A percentile compares a stretch with the other conserved stretches of the same genome.
Conservation (phyloP, 805 yeast species). For the Yarrowia divulgata region DNA sequence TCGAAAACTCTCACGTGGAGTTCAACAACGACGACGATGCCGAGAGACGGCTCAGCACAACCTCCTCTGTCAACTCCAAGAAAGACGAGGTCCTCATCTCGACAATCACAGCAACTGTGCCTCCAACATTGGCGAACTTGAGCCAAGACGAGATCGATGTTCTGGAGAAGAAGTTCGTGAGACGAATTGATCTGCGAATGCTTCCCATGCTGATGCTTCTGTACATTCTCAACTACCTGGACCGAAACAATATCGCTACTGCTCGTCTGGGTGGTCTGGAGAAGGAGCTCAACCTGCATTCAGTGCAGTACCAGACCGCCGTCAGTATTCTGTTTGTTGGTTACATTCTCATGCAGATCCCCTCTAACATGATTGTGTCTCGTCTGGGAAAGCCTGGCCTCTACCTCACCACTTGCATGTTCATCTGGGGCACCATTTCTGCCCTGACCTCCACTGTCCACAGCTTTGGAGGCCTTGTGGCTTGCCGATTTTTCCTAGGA, state of each 20-base stretch:
- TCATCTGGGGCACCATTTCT: constrained; percentile 59
- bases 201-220: constrained; percentile 48
- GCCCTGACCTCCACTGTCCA: constrained; percentile 59
- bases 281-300: constrained; percentile 51
- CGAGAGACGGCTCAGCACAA: constrained; percentile 6
- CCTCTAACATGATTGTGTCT: constrained; percentile 53
- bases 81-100: neutral
- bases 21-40: constrained; percentile 7
- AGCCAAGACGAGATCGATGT: constrained; percentile 5
- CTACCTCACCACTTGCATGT: constrained; percentile 58
- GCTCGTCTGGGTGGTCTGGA: constrained; percentile 50
- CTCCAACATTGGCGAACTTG: constrained; percentile 1
- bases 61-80: constrained; percentile 5
- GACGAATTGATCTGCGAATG: constrained; percentile 57
- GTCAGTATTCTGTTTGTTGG: constrained; percentile 55
- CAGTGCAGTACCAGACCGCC: constrained; percentile 54
- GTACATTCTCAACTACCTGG: constrained; percentile 50
- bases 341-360: constrained; percentile 51
- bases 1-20: constrained; percentile 20
- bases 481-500: constrained; percentile 57
- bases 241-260: constrained; percentile 52
- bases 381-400: constrained; percentile 48
- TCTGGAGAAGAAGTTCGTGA: constrained; percentile 55
- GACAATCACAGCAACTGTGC: constrained; percentile 12
- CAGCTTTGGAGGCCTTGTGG: constrained; percentile 55